Percentiles rank a stretch among this genome's conserved stretches.
phyloP scores from a whole-genome alignment of 2,329 filamentous ascomycete genomes.

The Pseudocercospora musae region DNA sequence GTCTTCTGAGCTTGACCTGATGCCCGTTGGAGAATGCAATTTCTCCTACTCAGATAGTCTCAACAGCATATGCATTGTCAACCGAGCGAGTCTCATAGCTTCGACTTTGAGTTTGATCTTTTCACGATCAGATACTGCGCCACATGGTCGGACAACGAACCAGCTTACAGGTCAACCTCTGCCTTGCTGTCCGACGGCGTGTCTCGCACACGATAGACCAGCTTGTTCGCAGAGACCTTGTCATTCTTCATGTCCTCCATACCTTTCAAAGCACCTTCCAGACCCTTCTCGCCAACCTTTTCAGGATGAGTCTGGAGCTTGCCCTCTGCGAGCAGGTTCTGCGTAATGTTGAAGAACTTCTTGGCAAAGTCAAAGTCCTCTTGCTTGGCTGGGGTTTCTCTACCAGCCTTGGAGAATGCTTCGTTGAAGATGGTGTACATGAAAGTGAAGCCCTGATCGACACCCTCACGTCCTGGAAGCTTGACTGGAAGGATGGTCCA shows the following conservation, averaged over 20 bases:
- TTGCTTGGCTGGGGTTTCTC: slow-evolving; percentile 20
- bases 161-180: slow-evolving; percentile 21
- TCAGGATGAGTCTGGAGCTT: slow-evolving; percentile 46
- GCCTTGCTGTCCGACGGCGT: slow-evolving; percentile 23
- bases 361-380: slow-evolving; percentile 44
- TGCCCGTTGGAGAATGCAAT: not conserved
- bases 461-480: slow-evolving; percentile 21
- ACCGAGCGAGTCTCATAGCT: not conserved
- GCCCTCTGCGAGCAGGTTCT: slow-evolving; percentile 42
- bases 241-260: slow-evolving; percentile 44
- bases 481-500: slow-evolving; percentile 25
- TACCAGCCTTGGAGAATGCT: slow-evolving; percentile 21
- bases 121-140: not conserved
- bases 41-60: not conserved
- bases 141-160: not conserved
- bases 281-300: slow-evolving; percentile 41
- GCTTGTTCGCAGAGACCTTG: slow-evolving; percentile 47
- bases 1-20: no score
- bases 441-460: slow-evolving; percentile 23
- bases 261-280: slow-evolving; percentile 45
- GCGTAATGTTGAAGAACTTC: slow-evolving; percentile 40
- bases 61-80: not conserved
- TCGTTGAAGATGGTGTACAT: slow-evolving; percentile 32
- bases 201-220: slow-evolving; percentile 42
- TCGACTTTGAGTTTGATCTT: not conserved